A percentile compares a stretch with the other conserved stretches of the same genome.
These are phyloP conservation scores for Eucalyptus marginata DNA, from an alignment of 345 rosid genomes.

Conservation along the genomic window DNA sequence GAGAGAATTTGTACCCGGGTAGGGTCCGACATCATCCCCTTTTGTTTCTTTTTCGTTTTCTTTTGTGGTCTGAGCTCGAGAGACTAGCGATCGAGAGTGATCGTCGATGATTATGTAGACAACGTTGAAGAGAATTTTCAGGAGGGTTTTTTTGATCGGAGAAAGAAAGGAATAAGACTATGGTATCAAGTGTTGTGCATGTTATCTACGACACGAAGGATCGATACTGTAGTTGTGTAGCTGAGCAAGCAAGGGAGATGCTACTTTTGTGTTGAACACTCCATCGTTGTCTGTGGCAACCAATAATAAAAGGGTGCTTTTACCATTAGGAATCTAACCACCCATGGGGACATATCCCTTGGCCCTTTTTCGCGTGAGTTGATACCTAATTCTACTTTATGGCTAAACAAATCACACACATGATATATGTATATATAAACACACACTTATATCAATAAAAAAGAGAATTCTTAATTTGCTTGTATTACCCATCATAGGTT, in stretches of 20 bases:
- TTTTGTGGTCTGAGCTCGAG: background rate
- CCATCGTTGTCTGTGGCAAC: background rate
- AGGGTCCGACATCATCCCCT: slow-evolving; percentile 6
- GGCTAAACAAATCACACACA: background rate
- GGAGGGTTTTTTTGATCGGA: background rate
- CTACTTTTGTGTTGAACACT: background rate
- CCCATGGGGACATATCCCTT: background rate
- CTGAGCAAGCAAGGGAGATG: background rate
- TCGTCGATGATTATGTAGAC: slow-evolving; percentile 2
- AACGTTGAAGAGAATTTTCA: background rate
- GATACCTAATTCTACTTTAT: background rate
- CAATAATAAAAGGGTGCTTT: background rate
- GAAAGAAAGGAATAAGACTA: slow-evolving; percentile 36
- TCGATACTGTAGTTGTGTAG: background rate
- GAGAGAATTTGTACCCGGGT: slow-evolving; percentile 5
- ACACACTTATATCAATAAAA: background rate
- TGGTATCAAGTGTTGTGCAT: background rate
- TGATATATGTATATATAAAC: background rate
- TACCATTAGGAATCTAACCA: background rate
- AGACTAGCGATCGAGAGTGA: background rate
- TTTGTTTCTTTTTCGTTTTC: background rate
- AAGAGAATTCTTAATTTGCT: background rate
- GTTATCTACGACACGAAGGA: background rate
- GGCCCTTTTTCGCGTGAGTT: background rate
- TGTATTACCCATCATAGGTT: background rate